phyloP scores from a whole-genome alignment of 1,284 basidiomycete genomes.

The Exobasidium rhododendri region DNA sequence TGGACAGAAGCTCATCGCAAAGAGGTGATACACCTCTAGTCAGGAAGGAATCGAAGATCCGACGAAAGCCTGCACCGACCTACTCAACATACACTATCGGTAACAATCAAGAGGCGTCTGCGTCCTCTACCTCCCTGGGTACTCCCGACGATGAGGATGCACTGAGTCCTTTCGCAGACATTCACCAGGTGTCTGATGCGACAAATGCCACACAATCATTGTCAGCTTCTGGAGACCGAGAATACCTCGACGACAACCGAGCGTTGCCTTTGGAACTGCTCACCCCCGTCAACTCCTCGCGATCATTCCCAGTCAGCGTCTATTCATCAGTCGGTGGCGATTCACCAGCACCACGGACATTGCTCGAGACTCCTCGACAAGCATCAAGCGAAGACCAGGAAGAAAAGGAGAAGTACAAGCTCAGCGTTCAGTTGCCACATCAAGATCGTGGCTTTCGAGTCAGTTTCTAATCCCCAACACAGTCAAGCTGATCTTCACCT shows the following conservation, averaged over 20 bases:
- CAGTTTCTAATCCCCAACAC: neutral
- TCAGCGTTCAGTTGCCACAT: constrained; percentile 1
- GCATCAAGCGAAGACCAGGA: neutral
- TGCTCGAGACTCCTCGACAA: neutral
- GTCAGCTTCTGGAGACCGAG: neutral
- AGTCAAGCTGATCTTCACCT: no score
- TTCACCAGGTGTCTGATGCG: neutral
- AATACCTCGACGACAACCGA: neutral
- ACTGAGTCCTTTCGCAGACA: neutral
- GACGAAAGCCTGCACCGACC: neutral
- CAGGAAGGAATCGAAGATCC: neutral
- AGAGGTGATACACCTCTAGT: neutral
- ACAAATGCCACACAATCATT: neutral
- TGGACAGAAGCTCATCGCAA: constrained; percentile 1
- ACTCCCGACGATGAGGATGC: neutral
- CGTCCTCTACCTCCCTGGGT: neutral
- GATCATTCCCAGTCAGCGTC: neutral
- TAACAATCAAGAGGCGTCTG: neutral
- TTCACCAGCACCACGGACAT: neutral
- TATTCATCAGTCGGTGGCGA: neutral
- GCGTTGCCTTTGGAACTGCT: neutral
- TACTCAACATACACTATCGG: neutral
- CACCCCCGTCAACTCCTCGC: neutral
- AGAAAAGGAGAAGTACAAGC: constrained; percentile 5
- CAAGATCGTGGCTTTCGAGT: constrained; percentile 10